Percentiles rank a stretch among this genome's conserved stretches.
Conservation (phyloP, 2,329 filamentous ascomycete species). For the Aspergillus fijiensis region DNA sequence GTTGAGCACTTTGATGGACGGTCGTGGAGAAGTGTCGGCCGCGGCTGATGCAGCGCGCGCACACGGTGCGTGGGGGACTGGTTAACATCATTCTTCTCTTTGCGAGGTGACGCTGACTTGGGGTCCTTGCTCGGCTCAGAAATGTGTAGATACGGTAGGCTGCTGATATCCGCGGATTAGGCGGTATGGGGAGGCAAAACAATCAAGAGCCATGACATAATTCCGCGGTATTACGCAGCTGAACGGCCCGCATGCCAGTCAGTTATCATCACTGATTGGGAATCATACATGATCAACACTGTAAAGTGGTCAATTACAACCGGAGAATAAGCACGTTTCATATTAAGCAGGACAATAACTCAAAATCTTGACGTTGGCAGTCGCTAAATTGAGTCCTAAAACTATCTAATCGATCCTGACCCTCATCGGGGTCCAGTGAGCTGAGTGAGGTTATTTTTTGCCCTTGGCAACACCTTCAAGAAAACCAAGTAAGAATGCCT, state of each 20-base stretch:
- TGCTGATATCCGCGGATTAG: conserved; percentile 20
- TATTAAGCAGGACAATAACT: neutral
- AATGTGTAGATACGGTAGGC: conserved; percentile 27
- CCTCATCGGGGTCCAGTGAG: neutral
- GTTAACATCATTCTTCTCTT: conserved; percentile 36
- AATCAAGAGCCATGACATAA: conserved; percentile 10
- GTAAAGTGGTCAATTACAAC: neutral
- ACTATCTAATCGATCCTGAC: neutral
- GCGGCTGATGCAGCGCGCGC: conserved; percentile 29
- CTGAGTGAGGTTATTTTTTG: conserved; percentile 28
- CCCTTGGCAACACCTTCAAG: conserved; percentile 59
- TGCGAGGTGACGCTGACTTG: neutral
- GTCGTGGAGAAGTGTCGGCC: conserved; percentile 35
- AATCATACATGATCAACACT: neutral
- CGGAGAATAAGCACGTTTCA: neutral
- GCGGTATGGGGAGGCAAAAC: conserved; percentile 31
- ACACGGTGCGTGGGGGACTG: conserved; percentile 26
- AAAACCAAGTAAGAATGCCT: conserved; percentile 74
- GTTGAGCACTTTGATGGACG: conserved; percentile 16
- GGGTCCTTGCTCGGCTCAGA: neutral
- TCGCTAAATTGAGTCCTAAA: neutral
- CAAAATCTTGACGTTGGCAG: neutral
- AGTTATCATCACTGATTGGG: too few species aligned
- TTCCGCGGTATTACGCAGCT: neutral
- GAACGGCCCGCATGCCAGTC: too few species aligned